Evolutionary conservation across 352 stramenopile species (phyloP).

Genomic region (Pythium myriotylum): DNA sequence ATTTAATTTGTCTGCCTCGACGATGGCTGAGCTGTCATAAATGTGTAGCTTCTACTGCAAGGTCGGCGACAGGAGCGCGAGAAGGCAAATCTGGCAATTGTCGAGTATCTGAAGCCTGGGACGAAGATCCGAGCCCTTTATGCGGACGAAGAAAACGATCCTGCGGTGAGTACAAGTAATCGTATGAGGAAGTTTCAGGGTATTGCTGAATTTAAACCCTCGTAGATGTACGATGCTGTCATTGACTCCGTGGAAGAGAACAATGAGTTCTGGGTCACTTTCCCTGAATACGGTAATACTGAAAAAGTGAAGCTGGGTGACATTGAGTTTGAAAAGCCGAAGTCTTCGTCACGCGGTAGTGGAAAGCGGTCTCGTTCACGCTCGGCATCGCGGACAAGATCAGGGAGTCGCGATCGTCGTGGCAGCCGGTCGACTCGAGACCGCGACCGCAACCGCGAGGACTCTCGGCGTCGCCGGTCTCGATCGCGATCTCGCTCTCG

Average conservation of each 20-base stretch:
- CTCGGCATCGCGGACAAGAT: slow-evolving; percentile 35
- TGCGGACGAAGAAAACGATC: slow-evolving; percentile 94
- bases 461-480: slow-evolving; percentile 21
- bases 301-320: slow-evolving; percentile 95
- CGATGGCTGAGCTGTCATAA: not conserved
- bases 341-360: slow-evolving; percentile 34
- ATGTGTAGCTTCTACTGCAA: slow-evolving; percentile 76
- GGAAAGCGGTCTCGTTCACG: slow-evolving; percentile 44
- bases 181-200: not conserved
- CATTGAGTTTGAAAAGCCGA: slow-evolving; percentile 83
- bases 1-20: slow-evolving; percentile 5
- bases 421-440: slow-evolving; percentile 28
- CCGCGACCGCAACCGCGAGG: slow-evolving; percentile 23
- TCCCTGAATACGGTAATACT: slow-evolving; percentile 97
- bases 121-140: slow-evolving; percentile 95
- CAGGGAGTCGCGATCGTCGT: slow-evolving; percentile 33
- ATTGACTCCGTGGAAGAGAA: slow-evolving; percentile 93
- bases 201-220: not conserved
- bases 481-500: slow-evolving; percentile 22
- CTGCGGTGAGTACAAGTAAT: slow-evolving; percentile 46
- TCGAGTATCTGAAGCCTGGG: slow-evolving; percentile 85
- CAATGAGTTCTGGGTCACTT: slow-evolving; percentile 89
- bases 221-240: slow-evolving; percentile 95
- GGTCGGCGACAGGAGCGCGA: slow-evolving; percentile 67
- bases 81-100: slow-evolving; percentile 63